Base-by-base conservation (phyloP, 1,284 basidiomycete species). In the Apiotrichum sp. region DNA sequence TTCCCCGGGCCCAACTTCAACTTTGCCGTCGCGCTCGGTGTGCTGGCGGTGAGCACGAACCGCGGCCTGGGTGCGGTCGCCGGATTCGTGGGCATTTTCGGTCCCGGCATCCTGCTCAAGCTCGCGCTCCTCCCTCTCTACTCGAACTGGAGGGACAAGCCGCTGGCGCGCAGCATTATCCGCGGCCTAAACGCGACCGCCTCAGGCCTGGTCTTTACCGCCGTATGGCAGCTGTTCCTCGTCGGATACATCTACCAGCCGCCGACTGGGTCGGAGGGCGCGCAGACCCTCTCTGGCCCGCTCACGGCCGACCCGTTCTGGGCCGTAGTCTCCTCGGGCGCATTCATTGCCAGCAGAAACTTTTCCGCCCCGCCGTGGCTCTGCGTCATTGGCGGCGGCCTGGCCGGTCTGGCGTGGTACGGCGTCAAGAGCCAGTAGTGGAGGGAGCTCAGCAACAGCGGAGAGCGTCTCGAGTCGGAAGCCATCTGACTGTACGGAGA, bases 1-100 rank as follows among this genome's bases (percentile, higher is more conserved):
- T 74, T 81, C 65, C 79, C 81, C 1, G 82, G 83, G 2, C 83
- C 83, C 11, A 82, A 83, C 66, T 84, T 84, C 70, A 81, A 82
- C 66, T 84, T 78, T 65, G 80, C 82, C 4, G 79, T 80, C 22
- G 83, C 80, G 62, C 78, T 84, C 35, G 83, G 82, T 22, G 78
- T 80, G 6, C 75, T 84, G 39, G 71, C 76, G 0, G 41, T 77
- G 3, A 29, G 6, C 10, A 66, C 68, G 1, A 65, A 74, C 16
- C 68, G 69, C 4, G 67, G 75, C 4, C 62, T 80, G 1, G 81
- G 81, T 3, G 81, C 78, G 0, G 40, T 82, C 4, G 67, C 82
- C 5, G 82, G 78, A 4, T 82, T 74, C 64, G 39, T 80, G 2
- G 80, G 78, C 5, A 82, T 82, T 43, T 82, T 81, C 61, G 59